These are phyloP conservation scores for Russula dissimulans DNA, from an alignment of 768 basidiomycete species.

Conservation along the genomic window DNA sequence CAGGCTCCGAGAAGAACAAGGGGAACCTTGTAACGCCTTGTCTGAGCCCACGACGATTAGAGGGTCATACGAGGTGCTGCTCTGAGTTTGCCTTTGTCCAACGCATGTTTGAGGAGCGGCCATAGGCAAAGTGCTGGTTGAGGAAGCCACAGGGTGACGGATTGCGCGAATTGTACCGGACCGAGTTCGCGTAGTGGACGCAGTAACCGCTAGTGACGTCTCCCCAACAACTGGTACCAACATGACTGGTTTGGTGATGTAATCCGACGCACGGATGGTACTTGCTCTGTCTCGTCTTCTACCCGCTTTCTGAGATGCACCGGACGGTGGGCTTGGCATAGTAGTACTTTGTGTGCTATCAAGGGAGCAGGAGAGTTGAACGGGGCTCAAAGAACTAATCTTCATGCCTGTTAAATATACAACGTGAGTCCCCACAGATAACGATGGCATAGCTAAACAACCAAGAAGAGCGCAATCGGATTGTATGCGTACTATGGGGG, in stretches of 20 bases:
- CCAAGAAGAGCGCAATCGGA: not conserved
- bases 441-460: not conserved
- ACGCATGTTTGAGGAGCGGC: slow-evolving; percentile 18
- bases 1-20: not conserved
- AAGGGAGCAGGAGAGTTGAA: slow-evolving; percentile 11
- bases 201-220: not conserved
- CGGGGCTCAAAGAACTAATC: not conserved
- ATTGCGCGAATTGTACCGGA: slow-evolving; percentile 19
- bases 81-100: slow-evolving; percentile 18
- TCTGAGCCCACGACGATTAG: not conserved
- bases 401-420: not conserved
- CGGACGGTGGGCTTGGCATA: not conserved
- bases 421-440: not conserved
- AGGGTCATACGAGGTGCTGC: not conserved
- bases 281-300: slow-evolving; percentile 18
- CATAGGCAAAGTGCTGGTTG: not conserved
- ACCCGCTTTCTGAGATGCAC: not conserved
- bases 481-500: not conserved
- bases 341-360: not conserved
- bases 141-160: slow-evolving; percentile 8
- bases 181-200: slow-evolving; percentile 18
- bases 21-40: not conserved
- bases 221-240: not conserved
- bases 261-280: slow-evolving; percentile 20
- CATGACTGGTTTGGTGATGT: not conserved